A percentile compares a stretch with the other conserved stretches of the same genome.
Conservation (phyloP, 805 yeast genomes). For the Candida schatavii region DNA sequence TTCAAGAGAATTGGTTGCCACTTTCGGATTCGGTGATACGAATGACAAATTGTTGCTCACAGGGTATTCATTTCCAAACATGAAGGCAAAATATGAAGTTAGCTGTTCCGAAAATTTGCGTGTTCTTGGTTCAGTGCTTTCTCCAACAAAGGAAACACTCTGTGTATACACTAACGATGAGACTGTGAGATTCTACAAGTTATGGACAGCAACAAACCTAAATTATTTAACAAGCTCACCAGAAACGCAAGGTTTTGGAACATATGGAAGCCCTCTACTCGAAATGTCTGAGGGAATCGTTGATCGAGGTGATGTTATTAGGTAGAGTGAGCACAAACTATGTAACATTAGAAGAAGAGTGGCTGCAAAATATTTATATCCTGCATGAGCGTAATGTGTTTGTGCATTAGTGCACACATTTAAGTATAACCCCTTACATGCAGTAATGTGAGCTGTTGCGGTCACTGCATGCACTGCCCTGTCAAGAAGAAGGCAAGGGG, state of each 20-base stretch:
- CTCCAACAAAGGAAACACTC: slow-evolving; percentile 61
- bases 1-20: slow-evolving; percentile 64
- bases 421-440: too few relatives aligned
- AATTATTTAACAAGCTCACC: slow-evolving; percentile 21
- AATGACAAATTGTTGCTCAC: slow-evolving; percentile 51
- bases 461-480: too few relatives aligned
- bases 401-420: too few relatives aligned
- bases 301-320: slow-evolving; percentile 20
- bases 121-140: slow-evolving; percentile 60
- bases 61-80: slow-evolving; percentile 66
- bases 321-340: too few relatives aligned
- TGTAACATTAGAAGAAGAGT: too few relatives aligned
- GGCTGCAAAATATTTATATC: too few relatives aligned
- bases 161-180: slow-evolving; percentile 80
- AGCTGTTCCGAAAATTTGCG: slow-evolving; percentile 52
- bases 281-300: slow-evolving; percentile 58
- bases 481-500: too few relatives aligned
- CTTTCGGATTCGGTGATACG: slow-evolving; percentile 74
- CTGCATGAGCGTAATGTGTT: too few relatives aligned
- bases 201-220: slow-evolving; percentile 48
- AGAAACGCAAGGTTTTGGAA: slow-evolving; percentile 28
- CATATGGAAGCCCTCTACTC: slow-evolving; percentile 19
- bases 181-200: slow-evolving; percentile 67
- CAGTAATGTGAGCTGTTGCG: too few relatives aligned
- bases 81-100: slow-evolving; percentile 48